phyloP scores from a whole-genome alignment of 2,329 filamentous ascomycete genomes.

The Epichloe baconii region DNA sequence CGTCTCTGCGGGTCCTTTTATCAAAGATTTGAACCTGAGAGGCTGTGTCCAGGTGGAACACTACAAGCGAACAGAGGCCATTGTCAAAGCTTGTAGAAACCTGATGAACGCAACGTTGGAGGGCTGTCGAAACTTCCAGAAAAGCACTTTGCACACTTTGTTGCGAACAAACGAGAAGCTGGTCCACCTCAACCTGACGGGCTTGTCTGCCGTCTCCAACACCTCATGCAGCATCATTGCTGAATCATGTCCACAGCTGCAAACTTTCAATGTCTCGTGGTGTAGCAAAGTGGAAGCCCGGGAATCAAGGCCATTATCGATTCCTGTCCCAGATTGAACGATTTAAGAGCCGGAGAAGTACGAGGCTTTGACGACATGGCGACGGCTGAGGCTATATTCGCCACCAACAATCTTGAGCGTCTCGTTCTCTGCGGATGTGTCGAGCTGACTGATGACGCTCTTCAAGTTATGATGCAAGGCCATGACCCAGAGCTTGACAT shows the following conservation, averaged over 20 bases:
- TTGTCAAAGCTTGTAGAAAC: slow-evolving; percentile 77
- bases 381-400: slow-evolving; percentile 63
- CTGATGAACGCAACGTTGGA: slow-evolving; percentile 79
- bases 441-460: slow-evolving; percentile 61
- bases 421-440: slow-evolving; percentile 69
- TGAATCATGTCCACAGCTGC: slow-evolving; percentile 65
- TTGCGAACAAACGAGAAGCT: slow-evolving; percentile 62
- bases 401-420: slow-evolving; percentile 70
- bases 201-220: slow-evolving; percentile 68
- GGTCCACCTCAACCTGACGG: slow-evolving; percentile 76
- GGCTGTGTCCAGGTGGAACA: slow-evolving; percentile 84
- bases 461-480: slow-evolving; percentile 66
- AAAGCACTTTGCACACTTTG: slow-evolving; percentile 64
- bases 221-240: slow-evolving; percentile 77
- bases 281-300: slow-evolving; percentile 73
- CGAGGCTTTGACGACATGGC: slow-evolving; percentile 62
- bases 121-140: slow-evolving; percentile 74
- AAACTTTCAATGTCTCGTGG: slow-evolving; percentile 83
- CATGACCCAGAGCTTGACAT: slow-evolving; percentile 65
- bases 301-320: slow-evolving; percentile 58
- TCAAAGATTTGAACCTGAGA: slow-evolving; percentile 78
- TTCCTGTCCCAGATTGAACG: slow-evolving; percentile 58
- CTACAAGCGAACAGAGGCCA: slow-evolving; percentile 60
- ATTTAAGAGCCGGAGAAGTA: slow-evolving; percentile 73
- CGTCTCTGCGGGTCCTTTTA: slow-evolving; percentile 71